A percentile compares a stretch with the other conserved stretches of the same genome.
Conservation (phyloP, 129 eudicot species). For the Escallonia rubra region DNA sequence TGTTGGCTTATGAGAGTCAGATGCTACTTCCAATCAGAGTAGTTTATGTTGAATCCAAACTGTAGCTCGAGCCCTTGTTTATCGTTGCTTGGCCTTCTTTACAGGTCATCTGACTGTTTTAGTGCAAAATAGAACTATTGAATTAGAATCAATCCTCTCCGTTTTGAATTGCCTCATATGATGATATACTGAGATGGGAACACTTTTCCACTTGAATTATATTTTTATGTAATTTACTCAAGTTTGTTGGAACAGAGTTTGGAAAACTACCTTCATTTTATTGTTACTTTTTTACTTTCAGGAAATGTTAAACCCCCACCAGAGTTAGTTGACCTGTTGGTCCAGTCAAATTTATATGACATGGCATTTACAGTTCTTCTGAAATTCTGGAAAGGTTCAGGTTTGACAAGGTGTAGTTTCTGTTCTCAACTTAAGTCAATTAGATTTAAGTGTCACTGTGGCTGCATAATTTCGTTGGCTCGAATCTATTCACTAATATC, state of each 20-base stretch:
- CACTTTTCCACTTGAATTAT: neutral
- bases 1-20: neutral
- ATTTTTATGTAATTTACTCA: neutral
- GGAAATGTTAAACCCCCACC: constrained; percentile 54
- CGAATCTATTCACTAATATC: neutral
- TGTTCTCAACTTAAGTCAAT: constrained; percentile 3
- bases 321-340: constrained; percentile 75
- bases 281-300: constrained; percentile 24
- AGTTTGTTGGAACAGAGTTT: neutral
- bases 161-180: neutral
- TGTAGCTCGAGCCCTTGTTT: constrained; percentile 1
- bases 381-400: constrained; percentile 83
- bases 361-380: constrained; percentile 89
- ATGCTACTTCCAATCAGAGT: neutral
- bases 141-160: too few species aligned
- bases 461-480: constrained; percentile 6
- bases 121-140: too few species aligned
- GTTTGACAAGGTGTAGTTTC: constrained; percentile 53
- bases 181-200: neutral
- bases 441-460: neutral
- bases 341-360: constrained; percentile 74
- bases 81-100: neutral
- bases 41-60: neutral
- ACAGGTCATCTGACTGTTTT: neutral
- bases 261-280: neutral